Base-by-base conservation (phyloP, 169 alveolate species). In the Eimeria necatrix region DNA sequence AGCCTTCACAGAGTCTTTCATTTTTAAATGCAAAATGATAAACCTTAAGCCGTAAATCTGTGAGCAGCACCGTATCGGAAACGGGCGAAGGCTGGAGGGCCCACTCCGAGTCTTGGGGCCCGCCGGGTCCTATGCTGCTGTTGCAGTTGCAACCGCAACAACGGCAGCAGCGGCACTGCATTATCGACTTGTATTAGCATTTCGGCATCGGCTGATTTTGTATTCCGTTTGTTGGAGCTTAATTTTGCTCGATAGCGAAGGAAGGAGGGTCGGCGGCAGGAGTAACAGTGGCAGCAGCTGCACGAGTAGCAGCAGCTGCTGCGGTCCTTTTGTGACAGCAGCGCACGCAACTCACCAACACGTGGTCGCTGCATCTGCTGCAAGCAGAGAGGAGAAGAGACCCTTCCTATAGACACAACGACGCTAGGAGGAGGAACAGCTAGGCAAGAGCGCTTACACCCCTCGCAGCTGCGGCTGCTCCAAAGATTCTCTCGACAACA, bases 81-180 rank as follows among this genome's bases (percentile, higher is more conserved):
- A 52, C 73, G 53, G 0, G 4, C 6, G 68, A 78, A 51, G 51
- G 70, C 88, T 18, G n/a, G 68, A 26, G n/a, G 74, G 6, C 26
- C 52, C 74, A 53, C 74, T 26, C 90, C 56, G 73, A 81, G 53
- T 53, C 71, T 10, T 64, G 56, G 52, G 52, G 22, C 64, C 76
- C 41, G 93, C 51, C 56, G 73, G 76, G 80, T 61, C 76, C 81
- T 85, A 32, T 26, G 91, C 76, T 26, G 91, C 91, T 81, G 26
- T 26, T 26, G 93, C 68, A 85, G 80, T 60, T 10, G 80, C 93
- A 61, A 56, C 93, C 53, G 93, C 80, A 85, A 80, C 81, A 56
- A 56, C 80, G 9, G 93, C 93, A 48, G 91, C 76, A 60, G 81
- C 81, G 32, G 80, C 93, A 16, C 22, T 16, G 26, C 12, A 80